These are phyloP conservation scores for Megacollybia marginata DNA, from an alignment of 768 basidiomycete species.

Conservation along the genomic window DNA sequence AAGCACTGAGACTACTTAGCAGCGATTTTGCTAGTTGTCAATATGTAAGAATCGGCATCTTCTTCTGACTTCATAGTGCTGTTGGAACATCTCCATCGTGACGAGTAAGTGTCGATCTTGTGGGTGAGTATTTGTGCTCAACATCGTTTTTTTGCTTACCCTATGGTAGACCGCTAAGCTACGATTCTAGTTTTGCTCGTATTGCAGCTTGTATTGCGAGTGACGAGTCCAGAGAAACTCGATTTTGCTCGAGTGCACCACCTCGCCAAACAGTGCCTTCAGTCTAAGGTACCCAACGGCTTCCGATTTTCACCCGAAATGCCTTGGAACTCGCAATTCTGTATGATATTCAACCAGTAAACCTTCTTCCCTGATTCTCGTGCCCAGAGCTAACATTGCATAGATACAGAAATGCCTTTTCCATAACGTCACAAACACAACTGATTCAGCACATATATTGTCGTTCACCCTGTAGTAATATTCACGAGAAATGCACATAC, in stretches of 20 bases:
- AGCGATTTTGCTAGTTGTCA: constrained; percentile 2
- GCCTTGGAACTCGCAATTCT: constrained; percentile 45
- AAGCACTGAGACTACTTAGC: background rate
- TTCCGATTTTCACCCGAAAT: constrained; percentile 30
- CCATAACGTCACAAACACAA: no score
- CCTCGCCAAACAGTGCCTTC: constrained; percentile 34
- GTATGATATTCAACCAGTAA: constrained; percentile 41
- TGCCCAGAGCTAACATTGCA: background rate
- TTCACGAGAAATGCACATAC: no score
- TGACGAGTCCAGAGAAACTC: constrained; percentile 46
- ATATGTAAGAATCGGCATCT: constrained; percentile 2
- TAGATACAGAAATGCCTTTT: constrained; percentile 58
- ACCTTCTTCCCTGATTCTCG: constrained; percentile 14
- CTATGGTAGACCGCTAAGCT: constrained; percentile 35
- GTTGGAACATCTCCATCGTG: constrained; percentile 61
- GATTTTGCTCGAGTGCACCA: constrained; percentile 49
- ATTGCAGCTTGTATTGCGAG: constrained; percentile 50
- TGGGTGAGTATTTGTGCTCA: background rate
- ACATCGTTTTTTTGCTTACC: no score
- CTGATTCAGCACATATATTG: no score
- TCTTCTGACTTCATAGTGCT: constrained; percentile 43
- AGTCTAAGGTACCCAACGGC: background rate
- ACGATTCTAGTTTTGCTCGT: constrained; percentile 34
- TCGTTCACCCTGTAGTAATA: no score
- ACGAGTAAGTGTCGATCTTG: constrained; percentile 40